Evolutionary conservation across 179 eudicot species (phyloP).

Genomic region (Drosera spatulata): DNA sequence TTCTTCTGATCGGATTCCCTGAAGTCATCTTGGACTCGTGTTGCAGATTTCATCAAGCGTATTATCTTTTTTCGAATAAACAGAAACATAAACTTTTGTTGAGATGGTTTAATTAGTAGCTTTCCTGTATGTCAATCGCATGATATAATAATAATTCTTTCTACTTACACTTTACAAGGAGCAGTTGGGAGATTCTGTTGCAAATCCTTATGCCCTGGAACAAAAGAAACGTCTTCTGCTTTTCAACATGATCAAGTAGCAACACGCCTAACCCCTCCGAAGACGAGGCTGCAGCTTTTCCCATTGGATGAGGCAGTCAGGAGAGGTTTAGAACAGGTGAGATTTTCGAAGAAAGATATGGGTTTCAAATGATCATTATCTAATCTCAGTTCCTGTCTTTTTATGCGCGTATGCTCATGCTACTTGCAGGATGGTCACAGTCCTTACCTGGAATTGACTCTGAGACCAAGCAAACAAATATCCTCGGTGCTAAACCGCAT

Average conservation of each 20-base stretch:
- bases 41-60: no score
- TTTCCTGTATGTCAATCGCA: no score
- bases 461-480: slow-evolving; percentile 29
- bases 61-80: no score
- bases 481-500: slow-evolving; percentile 32
- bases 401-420: background rate
- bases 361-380: no score
- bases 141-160: no score
- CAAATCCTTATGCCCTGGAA: background rate
- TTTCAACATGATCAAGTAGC: background rate
- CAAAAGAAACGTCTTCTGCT: background rate
- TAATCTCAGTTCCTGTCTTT: background rate
- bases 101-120: no score
- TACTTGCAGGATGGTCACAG: slow-evolving; percentile 26
- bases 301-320: slow-evolving; percentile 27
- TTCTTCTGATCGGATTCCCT: background rate
- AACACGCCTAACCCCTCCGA: slow-evolving; percentile 8
- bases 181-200: no score
- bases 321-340: slow-evolving; percentile 27
- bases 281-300: slow-evolving; percentile 33
- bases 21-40: no score
- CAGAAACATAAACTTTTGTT: no score
- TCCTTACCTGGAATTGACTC: slow-evolving; percentile 36
- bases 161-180: no score
- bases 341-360: background rate